These are phyloP conservation scores for Lepiota brunneoincarnata DNA, from an alignment of 768 basidiomycete species.

Conservation along the genomic window DNA sequence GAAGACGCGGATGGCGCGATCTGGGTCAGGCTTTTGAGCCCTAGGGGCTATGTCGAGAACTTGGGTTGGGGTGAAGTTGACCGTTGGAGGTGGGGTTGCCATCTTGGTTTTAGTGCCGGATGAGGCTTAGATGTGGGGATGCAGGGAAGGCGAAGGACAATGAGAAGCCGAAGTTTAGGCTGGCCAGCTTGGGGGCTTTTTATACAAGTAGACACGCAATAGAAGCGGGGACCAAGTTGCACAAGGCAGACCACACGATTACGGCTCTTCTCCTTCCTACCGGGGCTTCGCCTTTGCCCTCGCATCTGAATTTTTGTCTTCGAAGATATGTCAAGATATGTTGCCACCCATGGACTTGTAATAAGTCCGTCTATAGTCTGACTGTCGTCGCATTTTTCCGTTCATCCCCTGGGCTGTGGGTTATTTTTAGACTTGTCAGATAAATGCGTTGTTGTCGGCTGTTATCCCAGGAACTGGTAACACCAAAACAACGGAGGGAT, in stretches of 20 bases:
- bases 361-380: no score
- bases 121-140: no score
- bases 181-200: no score
- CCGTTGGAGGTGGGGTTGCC: not conserved
- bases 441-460: not conserved
- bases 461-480: constrained; percentile 4
- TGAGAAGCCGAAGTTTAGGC: no score
- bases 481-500: no score
- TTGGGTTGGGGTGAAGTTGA: not conserved
- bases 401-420: not conserved
- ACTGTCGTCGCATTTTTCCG: not conserved
- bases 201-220: no score
- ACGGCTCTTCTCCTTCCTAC: no score
- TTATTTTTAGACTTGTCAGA: not conserved
- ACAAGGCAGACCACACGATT: no score
- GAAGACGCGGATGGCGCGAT: not conserved
- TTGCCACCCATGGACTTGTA: not conserved
- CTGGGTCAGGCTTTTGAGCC: not conserved
- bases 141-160: no score
- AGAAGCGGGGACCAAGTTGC: no score
- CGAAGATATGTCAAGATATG: not conserved
- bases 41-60: not conserved
- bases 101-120: not conserved
- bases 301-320: no score
- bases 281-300: no score